These are phyloP conservation scores for Lasiosphaeria miniovina DNA, from an alignment of 495 filamentous ascomycete genomes.

Conservation along the genomic window DNA sequence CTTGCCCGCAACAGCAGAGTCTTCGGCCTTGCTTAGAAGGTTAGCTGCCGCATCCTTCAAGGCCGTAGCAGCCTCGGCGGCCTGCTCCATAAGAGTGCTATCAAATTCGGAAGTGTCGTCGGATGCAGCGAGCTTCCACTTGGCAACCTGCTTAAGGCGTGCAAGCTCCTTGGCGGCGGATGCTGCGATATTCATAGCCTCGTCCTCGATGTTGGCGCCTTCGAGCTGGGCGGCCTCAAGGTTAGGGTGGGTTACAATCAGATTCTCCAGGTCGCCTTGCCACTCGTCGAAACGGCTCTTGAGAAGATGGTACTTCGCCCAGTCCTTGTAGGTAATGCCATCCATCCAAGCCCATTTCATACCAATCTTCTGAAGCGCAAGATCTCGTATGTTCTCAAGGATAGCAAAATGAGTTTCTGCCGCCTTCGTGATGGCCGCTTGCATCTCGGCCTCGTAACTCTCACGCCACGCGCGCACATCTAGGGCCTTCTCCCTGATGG, in stretches of 20 bases:
- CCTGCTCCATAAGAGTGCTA: slow-evolving; percentile 40
- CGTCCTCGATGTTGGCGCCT: slow-evolving; percentile 65
- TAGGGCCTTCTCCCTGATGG: slow-evolving; percentile 78
- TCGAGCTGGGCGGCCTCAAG: slow-evolving; percentile 67
- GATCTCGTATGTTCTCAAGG: slow-evolving; percentile 78
- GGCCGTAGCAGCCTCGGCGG: slow-evolving; percentile 39
- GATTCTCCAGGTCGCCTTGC: slow-evolving; percentile 71
- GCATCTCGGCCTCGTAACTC: slow-evolving; percentile 66
- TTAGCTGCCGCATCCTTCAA: slow-evolving; percentile 23
- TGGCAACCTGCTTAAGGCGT: slow-evolving; percentile 77
- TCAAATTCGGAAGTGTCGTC: slow-evolving; percentile 78
- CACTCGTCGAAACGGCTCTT: slow-evolving; percentile 82
- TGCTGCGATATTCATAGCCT: slow-evolving; percentile 77
- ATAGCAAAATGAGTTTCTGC: slow-evolving; percentile 79
- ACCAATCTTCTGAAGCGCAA: slow-evolving; percentile 91
- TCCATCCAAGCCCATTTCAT: slow-evolving; percentile 99
- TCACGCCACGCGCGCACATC: slow-evolving; percentile 75
- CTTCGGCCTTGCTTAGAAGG: slow-evolving; percentile 11
- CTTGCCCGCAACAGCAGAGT: slow-evolving; percentile 12
- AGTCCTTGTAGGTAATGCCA: slow-evolving; percentile 91
- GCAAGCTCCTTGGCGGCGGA: slow-evolving; percentile 77
- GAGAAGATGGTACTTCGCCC: slow-evolving; percentile 84
- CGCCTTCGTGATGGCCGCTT: slow-evolving; percentile 65
- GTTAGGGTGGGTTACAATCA: slow-evolving; percentile 68
- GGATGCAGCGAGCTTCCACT: slow-evolving; percentile 76